Evolutionary conservation across 805 yeast genomes (phyloP).

Genomic region (Barnettozyma botsteinii): DNA sequence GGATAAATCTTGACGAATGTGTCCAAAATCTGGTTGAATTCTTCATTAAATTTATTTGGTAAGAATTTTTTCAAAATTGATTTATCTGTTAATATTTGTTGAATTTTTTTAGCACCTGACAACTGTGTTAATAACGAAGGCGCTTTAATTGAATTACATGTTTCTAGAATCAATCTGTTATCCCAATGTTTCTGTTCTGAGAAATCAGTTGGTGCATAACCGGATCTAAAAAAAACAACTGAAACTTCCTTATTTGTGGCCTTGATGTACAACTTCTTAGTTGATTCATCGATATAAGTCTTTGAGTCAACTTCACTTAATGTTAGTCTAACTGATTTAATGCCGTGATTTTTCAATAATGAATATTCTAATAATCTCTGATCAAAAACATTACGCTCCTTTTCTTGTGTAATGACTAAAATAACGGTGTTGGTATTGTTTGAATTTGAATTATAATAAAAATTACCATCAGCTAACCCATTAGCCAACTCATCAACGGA

Average conservation of each 20-base stretch:
- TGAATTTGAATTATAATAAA: slow-evolving; percentile 40
- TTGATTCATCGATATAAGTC: slow-evolving; percentile 33
- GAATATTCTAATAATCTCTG: slow-evolving; percentile 80
- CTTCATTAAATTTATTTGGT: slow-evolving; percentile 25
- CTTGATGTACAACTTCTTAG: slow-evolving; percentile 45
- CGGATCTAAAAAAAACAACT: slow-evolving; percentile 86
- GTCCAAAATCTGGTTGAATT: slow-evolving; percentile 29
- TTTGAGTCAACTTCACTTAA: slow-evolving; percentile 49
- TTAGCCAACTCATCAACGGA: slow-evolving; percentile 55
- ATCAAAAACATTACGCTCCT: slow-evolving; percentile 86
- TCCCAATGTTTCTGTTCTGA: slow-evolving; percentile 65
- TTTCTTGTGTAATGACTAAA: slow-evolving; percentile 74
- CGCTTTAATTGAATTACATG: slow-evolving; percentile 78
- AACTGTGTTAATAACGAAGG: slow-evolving; percentile 87
- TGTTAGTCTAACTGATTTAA: slow-evolving; percentile 61
- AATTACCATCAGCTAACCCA: slow-evolving; percentile 65
- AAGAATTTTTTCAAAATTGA: slow-evolving; percentile 43
- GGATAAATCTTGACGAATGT: slow-evolving; percentile 91
- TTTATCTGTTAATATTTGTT: slow-evolving; percentile 71
- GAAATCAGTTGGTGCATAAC: slow-evolving; percentile 83
- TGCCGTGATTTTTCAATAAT: slow-evolving; percentile 47
- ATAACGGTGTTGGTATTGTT: slow-evolving; percentile 43
- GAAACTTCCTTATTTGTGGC: slow-evolving; percentile 66
- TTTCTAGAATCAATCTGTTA: slow-evolving; percentile 66
- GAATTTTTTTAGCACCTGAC: slow-evolving; percentile 90